Evolutionary conservation across 495 filamentous ascomycete species (phyloP).

Genomic region (Xylaria sp.): DNA sequence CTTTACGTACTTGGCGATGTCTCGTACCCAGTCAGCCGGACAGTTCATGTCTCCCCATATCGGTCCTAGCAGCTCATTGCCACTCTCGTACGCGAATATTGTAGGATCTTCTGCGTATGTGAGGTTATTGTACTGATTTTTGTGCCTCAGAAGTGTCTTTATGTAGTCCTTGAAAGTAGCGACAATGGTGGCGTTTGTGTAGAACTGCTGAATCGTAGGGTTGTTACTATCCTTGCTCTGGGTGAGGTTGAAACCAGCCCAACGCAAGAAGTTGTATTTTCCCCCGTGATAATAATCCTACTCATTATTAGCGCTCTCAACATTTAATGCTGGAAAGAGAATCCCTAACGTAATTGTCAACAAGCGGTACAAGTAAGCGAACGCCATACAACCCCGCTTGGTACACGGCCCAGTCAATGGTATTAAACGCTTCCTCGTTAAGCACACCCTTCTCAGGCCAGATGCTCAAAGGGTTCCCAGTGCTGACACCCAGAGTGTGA

Average conservation of each 20-base stretch:
- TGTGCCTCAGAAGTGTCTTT: slow-evolving; percentile 54
- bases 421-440: slow-evolving; percentile 57
- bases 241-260: slow-evolving; percentile 57
- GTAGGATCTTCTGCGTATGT: slow-evolving; percentile 63
- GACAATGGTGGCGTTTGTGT: slow-evolving; percentile 57
- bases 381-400: slow-evolving; percentile 60
- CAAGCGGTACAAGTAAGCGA: slow-evolving; percentile 56
- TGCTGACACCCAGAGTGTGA: slow-evolving; percentile 62
- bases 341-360: slow-evolving; percentile 52
- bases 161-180: slow-evolving; percentile 61
- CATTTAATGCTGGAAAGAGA: not conserved
- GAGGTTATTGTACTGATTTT: slow-evolving; percentile 61
- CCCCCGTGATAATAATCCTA: slow-evolving; percentile 65
- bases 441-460: slow-evolving; percentile 52
- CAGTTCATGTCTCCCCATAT: slow-evolving; percentile 58
- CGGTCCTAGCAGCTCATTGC: slow-evolving; percentile 61
- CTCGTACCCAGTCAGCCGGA: slow-evolving; percentile 54
- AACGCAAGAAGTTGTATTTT: slow-evolving; percentile 64
- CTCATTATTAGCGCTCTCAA: not conserved
- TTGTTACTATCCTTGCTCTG: slow-evolving; percentile 43
- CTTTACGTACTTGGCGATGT: slow-evolving; percentile 58
- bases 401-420: slow-evolving; percentile 62
- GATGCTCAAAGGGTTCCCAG: slow-evolving; percentile 60
- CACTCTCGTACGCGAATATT: slow-evolving; percentile 63
- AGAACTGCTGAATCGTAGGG: slow-evolving; percentile 57